phyloP scores from a whole-genome alignment of 495 filamentous ascomycete genomes.

The Lichina pygmaea region DNA sequence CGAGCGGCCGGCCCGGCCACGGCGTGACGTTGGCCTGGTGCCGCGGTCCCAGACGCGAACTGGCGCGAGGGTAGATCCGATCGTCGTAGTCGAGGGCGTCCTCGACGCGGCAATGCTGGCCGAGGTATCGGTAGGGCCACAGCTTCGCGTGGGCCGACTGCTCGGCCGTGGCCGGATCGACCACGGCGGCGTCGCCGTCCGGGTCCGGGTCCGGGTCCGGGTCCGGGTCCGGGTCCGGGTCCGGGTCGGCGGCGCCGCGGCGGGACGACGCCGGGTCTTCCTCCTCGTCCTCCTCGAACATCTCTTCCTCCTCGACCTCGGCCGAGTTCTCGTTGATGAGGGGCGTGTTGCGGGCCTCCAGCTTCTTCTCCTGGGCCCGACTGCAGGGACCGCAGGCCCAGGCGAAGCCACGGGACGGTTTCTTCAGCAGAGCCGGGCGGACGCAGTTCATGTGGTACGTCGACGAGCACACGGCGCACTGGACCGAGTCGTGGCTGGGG shows the following conservation, averaged over 20 bases:
- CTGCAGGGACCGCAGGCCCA: slow-evolving; percentile 96
- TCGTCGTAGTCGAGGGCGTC: slow-evolving; percentile 95
- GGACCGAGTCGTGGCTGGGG: slow-evolving; percentile 67
- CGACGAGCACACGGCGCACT: slow-evolving; percentile 79
- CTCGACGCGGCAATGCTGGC: slow-evolving; percentile 86
- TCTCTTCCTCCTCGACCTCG: slow-evolving; percentile 58
- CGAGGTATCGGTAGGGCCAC: slow-evolving; percentile 92
- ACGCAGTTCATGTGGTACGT: slow-evolving; percentile 99
- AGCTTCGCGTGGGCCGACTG: slow-evolving; percentile 75
- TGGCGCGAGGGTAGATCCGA: slow-evolving; percentile 86
- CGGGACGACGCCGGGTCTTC: slow-evolving; percentile 22
- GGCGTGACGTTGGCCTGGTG: slow-evolving; percentile 68
- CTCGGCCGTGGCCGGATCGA: slow-evolving; percentile 54
- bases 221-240: no score
- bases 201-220: no score
- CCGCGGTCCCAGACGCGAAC: slow-evolving; percentile 70
- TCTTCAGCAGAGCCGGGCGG: slow-evolving; percentile 73
- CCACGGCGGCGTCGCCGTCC: slow-evolving; percentile 19
- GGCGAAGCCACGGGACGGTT: slow-evolving; percentile 89
- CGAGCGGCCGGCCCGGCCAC: slow-evolving; percentile 65
- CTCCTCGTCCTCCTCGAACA: slow-evolving; percentile 50
- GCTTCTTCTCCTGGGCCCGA: slow-evolving; percentile 70
- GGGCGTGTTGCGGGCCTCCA: slow-evolving; percentile 77
- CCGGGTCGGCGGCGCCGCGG: slow-evolving; percentile 21
- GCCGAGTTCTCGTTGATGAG: slow-evolving; percentile 21